Base-by-base conservation (phyloP, 2,329 filamentous ascomycete species). In the Aureobasidium sp. region DNA sequence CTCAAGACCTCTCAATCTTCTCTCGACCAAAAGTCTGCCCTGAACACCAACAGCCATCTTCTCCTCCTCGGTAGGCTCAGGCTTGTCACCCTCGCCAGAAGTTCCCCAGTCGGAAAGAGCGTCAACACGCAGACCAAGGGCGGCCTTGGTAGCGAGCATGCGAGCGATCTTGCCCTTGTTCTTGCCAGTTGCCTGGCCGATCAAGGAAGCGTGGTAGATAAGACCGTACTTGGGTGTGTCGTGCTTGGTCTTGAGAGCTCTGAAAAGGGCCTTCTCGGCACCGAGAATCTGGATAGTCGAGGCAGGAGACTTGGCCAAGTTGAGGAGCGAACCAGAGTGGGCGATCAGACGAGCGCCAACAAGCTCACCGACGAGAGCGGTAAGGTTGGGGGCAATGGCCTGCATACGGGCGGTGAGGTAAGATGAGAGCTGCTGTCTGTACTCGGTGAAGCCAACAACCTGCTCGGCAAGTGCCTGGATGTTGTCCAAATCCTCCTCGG, bases 141-240 rank as follows among this genome's bases (percentile, higher is more conserved):
- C 91, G 50, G 93, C 87, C 82, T 97, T 97, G 68, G 93, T 89
- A 53, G 94, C 89, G 64, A 99, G 84, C 81, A 96, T 91, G 83
- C 94, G 90, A 45, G 94, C 94, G 72, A 99, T 96, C 82, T 99
- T 99, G 70, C 94, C 94, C 87, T 99, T 99, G 82, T 97, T 97
- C 81, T 91, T 93, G 71, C 94, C 94, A 22, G 90, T 96, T 33
- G 94, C 94, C 79, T 99, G 94, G 48, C 94, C 95, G 67, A 99
- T 95, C 49, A 99, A 84, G 31, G 90, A 94, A 53, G 90, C 89
- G 77, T 96, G 89, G 79, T 94, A 95, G 74, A 95, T 90, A 67
- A 96, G 83, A 83, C 94, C 94, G 71, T 97, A 99, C 78, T 97
- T 99, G 73, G 94, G 94, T 42, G 94, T 99, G 73, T 97, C 91